These are phyloP conservation scores for Chondrus crispus DNA, from an alignment of 23 red algal genomes.

Conservation along the genomic window DNA sequence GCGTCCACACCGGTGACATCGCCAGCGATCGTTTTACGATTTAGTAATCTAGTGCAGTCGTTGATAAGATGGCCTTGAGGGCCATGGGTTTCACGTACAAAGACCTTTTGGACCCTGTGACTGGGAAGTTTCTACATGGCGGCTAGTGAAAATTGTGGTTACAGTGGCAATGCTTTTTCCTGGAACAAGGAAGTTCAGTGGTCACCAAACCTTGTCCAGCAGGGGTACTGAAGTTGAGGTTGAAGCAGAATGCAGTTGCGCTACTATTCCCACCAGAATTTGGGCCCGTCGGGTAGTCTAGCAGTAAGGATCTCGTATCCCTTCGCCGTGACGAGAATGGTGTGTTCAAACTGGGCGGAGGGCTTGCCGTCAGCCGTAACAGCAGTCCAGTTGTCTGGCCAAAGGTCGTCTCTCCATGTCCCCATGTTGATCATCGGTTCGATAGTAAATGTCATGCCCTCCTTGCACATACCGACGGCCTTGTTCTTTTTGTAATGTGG, in stretches of 20 bases:
- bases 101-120: no score
- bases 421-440: conserved; percentile 92
- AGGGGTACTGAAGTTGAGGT: no score
- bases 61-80: no score
- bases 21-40: no score
- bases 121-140: no score
- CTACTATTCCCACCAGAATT: conserved; percentile 81
- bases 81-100: no score
- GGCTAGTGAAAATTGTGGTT: no score
- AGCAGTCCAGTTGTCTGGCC: conserved; percentile 97
- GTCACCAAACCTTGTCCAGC: no score
- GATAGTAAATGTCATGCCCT: conserved; percentile 86
- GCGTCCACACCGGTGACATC: no score
- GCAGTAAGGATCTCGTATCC: conserved; percentile 87
- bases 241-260: neutral
- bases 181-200: no score
- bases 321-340: conserved; percentile 75
- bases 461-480: conserved; percentile 74
- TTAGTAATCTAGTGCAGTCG: no score
- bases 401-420: conserved; percentile 71
- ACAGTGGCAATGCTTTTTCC: no score
- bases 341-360: conserved; percentile 93
- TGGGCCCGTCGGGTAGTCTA: conserved; percentile 53
- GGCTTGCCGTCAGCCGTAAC: conserved; percentile 82
- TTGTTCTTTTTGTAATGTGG: conserved; percentile 92